Percentiles rank a stretch among this genome's conserved stretches.
Conservation (phyloP, 2,329 filamentous ascomycete genomes). For the Sarocladiaceae sp. region DNA sequence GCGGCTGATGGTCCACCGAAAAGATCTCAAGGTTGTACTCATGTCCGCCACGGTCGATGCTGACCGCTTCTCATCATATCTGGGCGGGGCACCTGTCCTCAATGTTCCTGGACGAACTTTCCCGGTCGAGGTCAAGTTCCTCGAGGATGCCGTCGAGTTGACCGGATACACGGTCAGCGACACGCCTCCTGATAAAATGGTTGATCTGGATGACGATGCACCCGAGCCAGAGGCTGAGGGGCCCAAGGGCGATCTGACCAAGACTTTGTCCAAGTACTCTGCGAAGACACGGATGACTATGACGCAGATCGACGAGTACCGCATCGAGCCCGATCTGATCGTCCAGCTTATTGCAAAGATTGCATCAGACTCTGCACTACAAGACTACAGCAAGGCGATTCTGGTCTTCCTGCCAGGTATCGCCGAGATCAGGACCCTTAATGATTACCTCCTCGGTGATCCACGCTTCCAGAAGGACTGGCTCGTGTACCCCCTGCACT, state of each 20-base stretch:
- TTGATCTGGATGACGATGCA: constrained; percentile 58
- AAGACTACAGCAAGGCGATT: constrained; percentile 77
- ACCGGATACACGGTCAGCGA: constrained; percentile 62
- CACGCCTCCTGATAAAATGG: constrained; percentile 41
- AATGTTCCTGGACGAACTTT: constrained; percentile 91
- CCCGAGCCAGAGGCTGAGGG: constrained; percentile 43
- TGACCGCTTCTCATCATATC: constrained; percentile 81
- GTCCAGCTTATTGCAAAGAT: constrained; percentile 72
- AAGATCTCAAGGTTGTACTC: constrained; percentile 83
- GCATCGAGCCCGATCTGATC: constrained; percentile 83
- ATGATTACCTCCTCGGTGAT: constrained; percentile 76
- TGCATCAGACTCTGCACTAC: constrained; percentile 59
- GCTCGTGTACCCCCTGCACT: constrained; percentile 87
- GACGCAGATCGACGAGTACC: constrained; percentile 78
- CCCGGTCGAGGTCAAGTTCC: constrained; percentile 77
- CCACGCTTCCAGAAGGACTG: constrained; percentile 69
- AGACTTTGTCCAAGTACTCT: constrained; percentile 67
- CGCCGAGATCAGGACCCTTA: constrained; percentile 81
- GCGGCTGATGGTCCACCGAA: constrained; percentile 67
- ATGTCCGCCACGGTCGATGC: constrained; percentile 98
- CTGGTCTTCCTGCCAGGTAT: constrained; percentile 94
- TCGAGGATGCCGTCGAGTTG: constrained; percentile 88
- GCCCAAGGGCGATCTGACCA: constrained; percentile 51
- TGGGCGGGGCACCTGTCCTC: constrained; percentile 78
- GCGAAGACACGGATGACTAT: constrained; percentile 68